Conservation (phyloP, 179 eudicot genomes). For the Silene noctiflora region DNA sequence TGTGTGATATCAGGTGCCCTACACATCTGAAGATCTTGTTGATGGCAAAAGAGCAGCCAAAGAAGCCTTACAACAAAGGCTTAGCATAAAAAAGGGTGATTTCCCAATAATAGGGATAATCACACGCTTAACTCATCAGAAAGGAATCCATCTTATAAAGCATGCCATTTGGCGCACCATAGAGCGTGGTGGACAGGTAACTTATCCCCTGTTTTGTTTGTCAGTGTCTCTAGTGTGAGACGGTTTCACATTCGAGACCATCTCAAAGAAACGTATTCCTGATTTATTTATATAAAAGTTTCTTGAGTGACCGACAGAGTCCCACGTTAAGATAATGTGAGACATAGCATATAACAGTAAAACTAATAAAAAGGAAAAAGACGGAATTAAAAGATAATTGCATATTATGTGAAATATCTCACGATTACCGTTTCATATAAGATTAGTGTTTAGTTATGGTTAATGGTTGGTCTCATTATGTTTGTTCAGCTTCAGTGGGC, state of each 20-base stretch:
- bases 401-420: too few relatives aligned
- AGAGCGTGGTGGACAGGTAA: conserved; percentile 10
- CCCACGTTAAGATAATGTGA: too few relatives aligned
- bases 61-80: conserved; percentile 51
- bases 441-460: neutral
- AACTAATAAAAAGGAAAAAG: too few relatives aligned
- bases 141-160: conserved; percentile 97
- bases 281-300: neutral
- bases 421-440: too few relatives aligned
- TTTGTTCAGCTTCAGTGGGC: neutral
- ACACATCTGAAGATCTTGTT: conserved; percentile 3
- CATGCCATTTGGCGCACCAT: conserved; percentile 94
- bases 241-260: neutral
- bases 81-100: conserved; percentile 69
- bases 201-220: neutral
- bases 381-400: too few relatives aligned
- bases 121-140: conserved; percentile 95
- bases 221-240: neutral
- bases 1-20: conserved; percentile 1
- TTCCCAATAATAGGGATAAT: conserved; percentile 79
- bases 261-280: neutral
- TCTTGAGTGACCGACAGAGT: too few relatives aligned
- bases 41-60: conserved; percentile 6
- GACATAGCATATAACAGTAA: too few relatives aligned
- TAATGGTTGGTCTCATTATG: neutral